These are phyloP conservation scores for Cucurbita argyrosperma DNA, from an alignment of 306 rosid species.

Conservation along the genomic window DNA sequence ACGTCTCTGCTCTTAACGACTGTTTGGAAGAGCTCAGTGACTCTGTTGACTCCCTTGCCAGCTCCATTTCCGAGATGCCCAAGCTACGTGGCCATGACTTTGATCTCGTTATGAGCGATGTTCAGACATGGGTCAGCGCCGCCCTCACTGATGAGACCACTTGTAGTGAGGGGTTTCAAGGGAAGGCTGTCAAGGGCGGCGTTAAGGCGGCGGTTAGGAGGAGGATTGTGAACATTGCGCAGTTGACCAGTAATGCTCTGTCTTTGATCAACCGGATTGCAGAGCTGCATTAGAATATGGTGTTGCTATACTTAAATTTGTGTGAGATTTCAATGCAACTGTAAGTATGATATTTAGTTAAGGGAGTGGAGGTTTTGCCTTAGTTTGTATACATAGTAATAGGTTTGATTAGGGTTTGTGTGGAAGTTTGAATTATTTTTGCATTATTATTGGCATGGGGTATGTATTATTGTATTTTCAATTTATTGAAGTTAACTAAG, in stretches of 20 bases:
- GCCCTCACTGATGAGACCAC: slow-evolving; percentile 11
- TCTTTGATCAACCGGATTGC: not conserved
- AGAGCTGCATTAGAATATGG: not conserved
- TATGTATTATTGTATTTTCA: not conserved
- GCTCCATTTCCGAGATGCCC: slow-evolving; percentile 41
- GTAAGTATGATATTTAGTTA: not conserved
- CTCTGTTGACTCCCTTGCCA: slow-evolving; percentile 34
- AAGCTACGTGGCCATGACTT: slow-evolving; percentile 3
- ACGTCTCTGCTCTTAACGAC: slow-evolving; percentile 38
- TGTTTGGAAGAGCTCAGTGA: slow-evolving; percentile 53
- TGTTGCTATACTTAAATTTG: not conserved
- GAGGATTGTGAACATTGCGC: not conserved
- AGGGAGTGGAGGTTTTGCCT: not conserved
- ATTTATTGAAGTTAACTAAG: not conserved
- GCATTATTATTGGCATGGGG: not conserved
- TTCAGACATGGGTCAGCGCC: slow-evolving; percentile 11
- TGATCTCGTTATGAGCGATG: not conserved
- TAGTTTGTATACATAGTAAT: not conserved
- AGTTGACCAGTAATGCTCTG: slow-evolving; percentile 8
- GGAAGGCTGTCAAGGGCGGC: not conserved
- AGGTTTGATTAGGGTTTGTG: not conserved
- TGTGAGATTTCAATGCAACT: not conserved
- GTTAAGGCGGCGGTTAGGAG: not conserved
- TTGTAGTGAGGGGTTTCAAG: not conserved
- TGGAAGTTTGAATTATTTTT: not conserved